phyloP scores from a whole-genome alignment of 352 stramenopile species.

The Thraustochytrium sp. region DNA sequence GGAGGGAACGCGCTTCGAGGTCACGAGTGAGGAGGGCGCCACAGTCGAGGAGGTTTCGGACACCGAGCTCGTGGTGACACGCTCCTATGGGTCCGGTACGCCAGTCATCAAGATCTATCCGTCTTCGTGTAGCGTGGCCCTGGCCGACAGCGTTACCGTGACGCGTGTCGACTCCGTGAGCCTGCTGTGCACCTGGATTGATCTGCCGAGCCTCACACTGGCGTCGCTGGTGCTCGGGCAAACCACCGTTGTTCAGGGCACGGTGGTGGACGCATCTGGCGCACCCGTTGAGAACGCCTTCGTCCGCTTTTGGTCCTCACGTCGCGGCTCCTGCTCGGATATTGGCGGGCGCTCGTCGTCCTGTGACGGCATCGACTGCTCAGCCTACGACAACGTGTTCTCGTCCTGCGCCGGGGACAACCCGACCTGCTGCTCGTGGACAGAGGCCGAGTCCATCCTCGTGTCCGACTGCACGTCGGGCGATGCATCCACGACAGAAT shows the following conservation, averaged over 20 bases:
- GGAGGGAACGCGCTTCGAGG: not conserved
- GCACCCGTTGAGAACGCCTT: conserved; percentile 1
- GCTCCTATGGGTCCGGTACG: not conserved
- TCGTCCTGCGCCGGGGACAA: not conserved
- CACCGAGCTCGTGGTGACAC: not conserved
- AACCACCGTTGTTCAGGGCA: not conserved
- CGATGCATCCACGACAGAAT: not conserved
- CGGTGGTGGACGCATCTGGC: not conserved
- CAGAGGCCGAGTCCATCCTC: not conserved
- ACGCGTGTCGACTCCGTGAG: not conserved
- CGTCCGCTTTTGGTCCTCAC: not conserved
- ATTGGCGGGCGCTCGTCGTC: not conserved
- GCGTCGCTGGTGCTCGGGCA: not conserved
- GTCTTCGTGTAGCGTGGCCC: not conserved
- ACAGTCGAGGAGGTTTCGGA: not conserved
- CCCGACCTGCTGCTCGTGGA: conserved; percentile 5
- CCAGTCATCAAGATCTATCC: not conserved
- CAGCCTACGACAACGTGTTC: not conserved
- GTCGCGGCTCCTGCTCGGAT: not conserved
- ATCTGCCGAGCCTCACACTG: not conserved
- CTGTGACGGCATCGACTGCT: not conserved
- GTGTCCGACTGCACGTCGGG: not conserved
- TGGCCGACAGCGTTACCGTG: not conserved
- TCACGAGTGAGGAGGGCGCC: not conserved
- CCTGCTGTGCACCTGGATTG: not conserved